Evolutionary conservation across 371 early-diverging fungal genomes (phyloP).

Genomic region (Mucor circinelloides): DNA sequence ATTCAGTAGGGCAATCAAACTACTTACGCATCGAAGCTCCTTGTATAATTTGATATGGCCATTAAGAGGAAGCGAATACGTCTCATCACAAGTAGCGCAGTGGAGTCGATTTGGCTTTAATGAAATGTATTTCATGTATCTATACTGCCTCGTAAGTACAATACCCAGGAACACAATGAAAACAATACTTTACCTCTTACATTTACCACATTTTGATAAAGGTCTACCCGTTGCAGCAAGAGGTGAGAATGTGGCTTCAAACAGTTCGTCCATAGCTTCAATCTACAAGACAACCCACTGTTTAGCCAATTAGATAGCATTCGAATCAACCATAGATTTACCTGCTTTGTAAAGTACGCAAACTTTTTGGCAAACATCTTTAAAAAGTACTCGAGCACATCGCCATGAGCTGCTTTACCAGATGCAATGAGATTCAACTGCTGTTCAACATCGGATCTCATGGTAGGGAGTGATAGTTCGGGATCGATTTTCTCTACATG

Average conservation of each 20-base stretch:
- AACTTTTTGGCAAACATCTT: constrained; percentile 52
- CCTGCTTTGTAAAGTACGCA: constrained; percentile 48
- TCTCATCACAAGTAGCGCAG: constrained; percentile 57
- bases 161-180: not conserved
- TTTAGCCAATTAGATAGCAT: not conserved
- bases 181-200: constrained; percentile 38
- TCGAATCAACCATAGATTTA: constrained; percentile 1
- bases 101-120: constrained; percentile 54
- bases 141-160: not conserved
- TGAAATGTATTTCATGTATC: constrained; percentile 56
- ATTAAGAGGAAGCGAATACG: constrained; percentile 54
- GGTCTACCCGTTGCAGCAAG: constrained; percentile 51
- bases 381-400: constrained; percentile 47
- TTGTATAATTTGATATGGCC: constrained; percentile 57
- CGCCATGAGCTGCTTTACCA: constrained; percentile 42
- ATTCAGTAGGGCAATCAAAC: not conserved
- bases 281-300: constrained; percentile 25
- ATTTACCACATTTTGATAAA: constrained; percentile 59
- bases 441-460: constrained; percentile 58
- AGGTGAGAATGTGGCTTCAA: constrained; percentile 59
- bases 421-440: constrained; percentile 51
- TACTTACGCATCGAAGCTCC: constrained; percentile 52
- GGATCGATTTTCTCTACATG: constrained; percentile 54
- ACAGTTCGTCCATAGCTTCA: constrained; percentile 54
- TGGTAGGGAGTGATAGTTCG: constrained; percentile 54